Conservation (phyloP, 495 filamentous ascomycete species). For the Aspergillus panamensis region DNA sequence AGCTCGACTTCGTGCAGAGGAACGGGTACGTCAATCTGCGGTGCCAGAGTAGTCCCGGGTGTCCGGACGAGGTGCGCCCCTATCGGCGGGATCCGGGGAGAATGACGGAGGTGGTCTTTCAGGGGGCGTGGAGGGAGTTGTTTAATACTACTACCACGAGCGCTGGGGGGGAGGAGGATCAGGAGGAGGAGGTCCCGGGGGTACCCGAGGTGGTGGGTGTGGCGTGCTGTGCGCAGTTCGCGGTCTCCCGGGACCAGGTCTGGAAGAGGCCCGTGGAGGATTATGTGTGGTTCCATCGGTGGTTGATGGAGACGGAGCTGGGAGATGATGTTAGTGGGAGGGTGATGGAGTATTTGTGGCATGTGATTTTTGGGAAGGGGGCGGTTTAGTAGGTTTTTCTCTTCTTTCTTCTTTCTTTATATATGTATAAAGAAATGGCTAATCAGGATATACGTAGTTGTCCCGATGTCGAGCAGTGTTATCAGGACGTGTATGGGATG, state of each 20-base stretch:
- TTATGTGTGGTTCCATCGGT: slow-evolving; percentile 54
- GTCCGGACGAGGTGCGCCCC: slow-evolving; percentile 41
- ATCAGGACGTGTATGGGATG: slow-evolving; percentile 31
- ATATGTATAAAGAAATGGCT: too few species aligned
- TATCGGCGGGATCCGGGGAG: slow-evolving; percentile 24
- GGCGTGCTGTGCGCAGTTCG: slow-evolving; percentile 71
- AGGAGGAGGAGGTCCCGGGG: slow-evolving; percentile 32
- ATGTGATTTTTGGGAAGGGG: slow-evolving; percentile 56
- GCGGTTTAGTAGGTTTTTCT: slow-evolving; percentile 32
- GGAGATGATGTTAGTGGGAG: slow-evolving; percentile 56
- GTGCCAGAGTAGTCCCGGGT: slow-evolving; percentile 45
- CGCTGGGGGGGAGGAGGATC: too few species aligned
- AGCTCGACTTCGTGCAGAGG: slow-evolving; percentile 38
- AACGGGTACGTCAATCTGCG: slow-evolving; percentile 50
- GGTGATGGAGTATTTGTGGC: slow-evolving; percentile 72
- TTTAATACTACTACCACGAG: slow-evolving; percentile 46
- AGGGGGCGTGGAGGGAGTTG: slow-evolving; percentile 39
- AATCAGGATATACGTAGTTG: too few species aligned
- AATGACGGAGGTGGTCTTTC: slow-evolving; percentile 27
- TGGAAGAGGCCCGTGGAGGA: slow-evolving; percentile 43
- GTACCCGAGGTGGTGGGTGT: slow-evolving; percentile 46
- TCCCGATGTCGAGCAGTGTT: slow-evolving; percentile 31
- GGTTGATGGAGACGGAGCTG: slow-evolving; percentile 58
- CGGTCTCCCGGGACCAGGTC: slow-evolving; percentile 54
- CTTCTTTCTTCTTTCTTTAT: background rate